Evolutionary conservation across 306 rosid species (phyloP), one percentile per base, ranked within the genome.

Genomic region (Begonia fuchsioides): DNA sequence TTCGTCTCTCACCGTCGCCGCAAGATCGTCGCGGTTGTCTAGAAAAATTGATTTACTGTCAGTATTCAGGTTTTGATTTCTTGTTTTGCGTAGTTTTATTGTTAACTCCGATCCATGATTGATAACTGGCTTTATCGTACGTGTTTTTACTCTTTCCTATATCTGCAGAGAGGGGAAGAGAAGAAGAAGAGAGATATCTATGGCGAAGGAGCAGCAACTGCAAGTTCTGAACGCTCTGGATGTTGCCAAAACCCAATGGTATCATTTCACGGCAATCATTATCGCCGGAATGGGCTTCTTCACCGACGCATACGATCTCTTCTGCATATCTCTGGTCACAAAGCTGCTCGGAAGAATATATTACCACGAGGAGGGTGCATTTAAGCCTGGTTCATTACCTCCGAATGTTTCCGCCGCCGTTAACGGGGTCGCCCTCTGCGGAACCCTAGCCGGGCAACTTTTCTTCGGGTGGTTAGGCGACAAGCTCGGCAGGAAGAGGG

Each of bases 381-480:
- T 2, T 12, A 70, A 77, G 45, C 92, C 92, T 0, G 94, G 92
- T 0, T n/a, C 63, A 3, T 53, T 84, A 59, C 94, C 94, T 59
- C 87, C 94, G 2, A 58, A 72, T 4, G 81, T 80, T 0, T 51
- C 94, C 0, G 86, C 87, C 4, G 83, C 87, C 2, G 83, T 84
- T 0, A 84, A 84, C 15, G 83, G 92, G 5, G 86, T 84, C 0
- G 92, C 92, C 5, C 71, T 84, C 17, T 15, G 72, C 7, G 94
- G 94, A 53, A 84, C 92, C 3, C 58, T 84, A 12, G 44, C 76
- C 0, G 94, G 92, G 8, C 81, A 80, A 48, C 94, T 77, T 61
- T 84, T 77, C 73, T 84, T 84, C 10, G 94, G 92, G n/a, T 84
- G 92, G 92, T 73, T 84, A 4, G 92, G 94, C 1, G 92, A 84